A percentile compares a stretch with the other conserved stretches of the same genome.
These are phyloP conservation scores for Malassezia yamatoensis DNA, from an alignment of 1,284 basidiomycete genomes.

Conservation along the genomic window DNA sequence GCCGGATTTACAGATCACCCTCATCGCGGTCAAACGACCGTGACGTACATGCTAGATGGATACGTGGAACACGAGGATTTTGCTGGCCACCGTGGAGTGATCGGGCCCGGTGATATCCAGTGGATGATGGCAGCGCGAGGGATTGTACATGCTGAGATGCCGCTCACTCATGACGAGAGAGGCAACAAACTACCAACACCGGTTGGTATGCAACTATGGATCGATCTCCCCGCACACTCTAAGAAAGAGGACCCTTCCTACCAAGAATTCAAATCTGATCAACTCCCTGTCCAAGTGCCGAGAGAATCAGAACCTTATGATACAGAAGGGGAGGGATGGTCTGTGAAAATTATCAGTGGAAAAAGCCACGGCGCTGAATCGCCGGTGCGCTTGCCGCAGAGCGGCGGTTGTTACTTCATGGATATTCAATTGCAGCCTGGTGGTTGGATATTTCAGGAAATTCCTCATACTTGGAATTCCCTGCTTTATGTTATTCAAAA, in stretches of 20 bases:
- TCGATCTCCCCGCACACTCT: slow-evolving; percentile 74
- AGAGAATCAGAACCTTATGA: slow-evolving; percentile 64
- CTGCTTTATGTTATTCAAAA: slow-evolving; percentile 48
- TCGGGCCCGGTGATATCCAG: slow-evolving; percentile 57
- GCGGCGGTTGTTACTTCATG: slow-evolving; percentile 84
- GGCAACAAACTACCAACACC: slow-evolving; percentile 55
- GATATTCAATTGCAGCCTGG: slow-evolving; percentile 64
- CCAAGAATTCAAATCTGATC: slow-evolving; percentile 51
- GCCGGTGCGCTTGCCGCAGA: slow-evolving; percentile 65
- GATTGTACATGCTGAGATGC: slow-evolving; percentile 58
- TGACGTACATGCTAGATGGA: slow-evolving; percentile 80
- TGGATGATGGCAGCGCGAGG: slow-evolving; percentile 33
- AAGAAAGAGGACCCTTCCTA: slow-evolving; percentile 63
- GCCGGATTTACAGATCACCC: slow-evolving; percentile 63
- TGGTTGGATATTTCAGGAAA: slow-evolving; percentile 66
- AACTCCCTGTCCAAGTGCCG: slow-evolving; percentile 51
- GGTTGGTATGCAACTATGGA: slow-evolving; percentile 79
- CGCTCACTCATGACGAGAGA: slow-evolving; percentile 60
- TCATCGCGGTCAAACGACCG: slow-evolving; percentile 52
- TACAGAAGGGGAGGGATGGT: slow-evolving; percentile 58
- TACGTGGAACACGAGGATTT: slow-evolving; percentile 80
- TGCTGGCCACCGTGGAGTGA: slow-evolving; percentile 61
- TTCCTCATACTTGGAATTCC: slow-evolving; percentile 56
- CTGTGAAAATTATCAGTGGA: slow-evolving; percentile 76
- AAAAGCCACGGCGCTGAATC: slow-evolving; percentile 74